Evolutionary conservation across 2,329 filamentous ascomycete genomes (phyloP), one percentile per base, ranked within the genome.

Genomic region (Cadophora sp.): DNA sequence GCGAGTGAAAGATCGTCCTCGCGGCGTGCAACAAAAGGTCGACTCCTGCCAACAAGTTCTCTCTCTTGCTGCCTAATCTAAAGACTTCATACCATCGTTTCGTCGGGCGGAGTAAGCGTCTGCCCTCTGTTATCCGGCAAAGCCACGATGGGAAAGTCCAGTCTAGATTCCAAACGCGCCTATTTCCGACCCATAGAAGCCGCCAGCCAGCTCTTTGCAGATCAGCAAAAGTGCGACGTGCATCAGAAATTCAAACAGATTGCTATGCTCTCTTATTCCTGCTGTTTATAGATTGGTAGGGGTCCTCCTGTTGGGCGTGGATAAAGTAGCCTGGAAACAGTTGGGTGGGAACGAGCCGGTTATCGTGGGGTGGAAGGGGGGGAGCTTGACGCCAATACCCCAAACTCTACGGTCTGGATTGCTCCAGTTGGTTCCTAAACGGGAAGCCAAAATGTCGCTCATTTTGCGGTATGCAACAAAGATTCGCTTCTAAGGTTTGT

Each of bases 381-480:
- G 27, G 53, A 9, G 27, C 27, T 29, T 58, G 19, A 24, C 55
- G 55, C 55, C 55, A 58, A 56, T 22, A 37, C n/a, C 55, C 27
- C 31, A 43, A 26, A 40, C 14, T 43, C 60, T n/a, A 34, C 27
- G 65, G 65, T 67, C 61, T 63, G 34, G 65, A 64, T 16, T 55
- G 55, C 40, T 55, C 61, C 43, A 68, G 51, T 61, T 9, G 22
- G 7, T 48, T 66, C 66, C 58, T n/a, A 62, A 68, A 62, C 5
- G 24, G 66, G 62, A 27, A 26, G 55, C n/a, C 59, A 50, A 56
- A 50, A 53, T 31, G 62, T 55, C 56, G 66, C 34, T 62, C 56
- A n/a, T n/a, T 43, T 22, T 68, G 59, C 63, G 67, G 62, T 6
- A 5, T 68, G 67, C 67, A 68, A 63, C 63, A 68, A 48, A 64